Evolutionary conservation across 225 moss, liverwort and hornwort species (phyloP), one percentile per base, ranked within the genome.

Genomic region (Takakia lepidozioides): DNA sequence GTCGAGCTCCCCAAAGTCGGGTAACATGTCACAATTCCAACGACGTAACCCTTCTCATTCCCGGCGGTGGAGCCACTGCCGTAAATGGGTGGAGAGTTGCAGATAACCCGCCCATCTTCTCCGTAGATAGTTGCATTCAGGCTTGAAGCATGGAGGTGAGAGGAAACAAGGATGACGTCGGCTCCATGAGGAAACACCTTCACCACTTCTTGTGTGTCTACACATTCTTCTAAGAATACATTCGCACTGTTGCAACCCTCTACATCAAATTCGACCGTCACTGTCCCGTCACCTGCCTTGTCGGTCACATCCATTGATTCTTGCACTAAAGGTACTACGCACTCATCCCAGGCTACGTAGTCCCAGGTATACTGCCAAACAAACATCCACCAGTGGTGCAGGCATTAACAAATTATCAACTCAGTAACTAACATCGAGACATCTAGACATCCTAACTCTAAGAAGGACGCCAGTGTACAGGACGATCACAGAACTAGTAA

Each of bases 1-100:
- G 19, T 10, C 21, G 43, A 4, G 16, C 6, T 8, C 19, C 43
- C 43, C 3, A 20, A 8, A 20, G 19, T 8, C 3, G 43, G 43
- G 43, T 43, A 17, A 20, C 43, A 43, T 5, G 16, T 8, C 17
- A 18, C 19, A 10, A 43, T 21, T 21, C 43, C 43, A 43, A 43
- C 20, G 21, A 43, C 20, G 19, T 43, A 43, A 43, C 43, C 43
- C 17, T 43, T 21, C 43, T 43, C 43, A 43, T 43, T 43, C 1
- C 43, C 43, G 4, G 43, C 43, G 18, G 18, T 20, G 4, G 16
- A 3, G 18, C 43, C 43, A 20, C 10, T 17, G 18, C 43, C 43
- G 21, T 43, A 43, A 5, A 43, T 21, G 4, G 43, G 43, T 19
- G 43, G 43, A 17, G 43, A 43, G 21, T 43, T 16, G 1, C 43